Evolutionary conservation across 106 monocot genomes (phyloP), one percentile per base, ranked within the genome.

Genomic region (Dendrobium nobile): DNA sequence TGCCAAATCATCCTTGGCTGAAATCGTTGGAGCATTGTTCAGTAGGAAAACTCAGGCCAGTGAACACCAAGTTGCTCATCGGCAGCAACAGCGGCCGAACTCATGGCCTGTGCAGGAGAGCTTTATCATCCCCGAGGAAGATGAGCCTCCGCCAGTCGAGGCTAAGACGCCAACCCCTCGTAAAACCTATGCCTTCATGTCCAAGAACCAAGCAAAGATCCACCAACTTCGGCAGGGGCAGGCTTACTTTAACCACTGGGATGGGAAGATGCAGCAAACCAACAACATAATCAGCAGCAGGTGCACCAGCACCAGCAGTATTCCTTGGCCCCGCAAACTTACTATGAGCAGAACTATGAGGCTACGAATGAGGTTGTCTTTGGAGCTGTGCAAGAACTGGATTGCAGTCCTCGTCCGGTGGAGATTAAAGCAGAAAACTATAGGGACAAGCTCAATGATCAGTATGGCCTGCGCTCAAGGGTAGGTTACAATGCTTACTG

Each of bases 151-250:
- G 9, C 87, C 87, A 13, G 9, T 83, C 2, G 99, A 99, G 43
- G 54, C 84, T 9, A 89, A 91, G 54, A 85, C 89, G 0, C 90
- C 95, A 0, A 95, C 93, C 0, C 93, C 93, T 31, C 84, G 80
- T 2, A 99, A 93, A 83, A 95, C 91, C 28, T 99, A 99, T 47
- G 93, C 95, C 45, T 99, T 95, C 83, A 93, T 99, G 99, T 80
- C 91, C 18, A 95, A 93, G 67, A 93, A 95, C 42, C 77, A 89
- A 1, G 91, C 93, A 47, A 95, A 93, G 75, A 82, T 93, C 64
- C 99, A 93, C 72, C 93, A 95, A 40, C 72, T 99, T 41, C 86
- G 89, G 24, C 95, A 95, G 58, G 86, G 91, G 3, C 84, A 77
- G 26, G 79, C 92, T 43, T 85, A 90, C 61, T 85, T 87, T 13